Evolutionary conservation across 2,329 filamentous ascomycete species (phyloP).

Genomic region (Beauveria brongniartii): DNA sequence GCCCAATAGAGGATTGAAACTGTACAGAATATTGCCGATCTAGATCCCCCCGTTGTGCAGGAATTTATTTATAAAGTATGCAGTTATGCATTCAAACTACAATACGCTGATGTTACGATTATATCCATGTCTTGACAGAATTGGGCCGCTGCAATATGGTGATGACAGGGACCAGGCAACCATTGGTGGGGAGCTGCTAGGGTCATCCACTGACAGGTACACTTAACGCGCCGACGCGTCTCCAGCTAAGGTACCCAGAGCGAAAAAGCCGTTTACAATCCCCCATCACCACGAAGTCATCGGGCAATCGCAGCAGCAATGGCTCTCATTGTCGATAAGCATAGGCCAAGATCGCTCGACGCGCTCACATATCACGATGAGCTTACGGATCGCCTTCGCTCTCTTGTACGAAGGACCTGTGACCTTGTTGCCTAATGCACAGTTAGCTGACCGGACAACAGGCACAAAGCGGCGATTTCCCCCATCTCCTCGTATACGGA

Average conservation of each 20-base stretch:
- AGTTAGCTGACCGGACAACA: constrained; percentile 29
- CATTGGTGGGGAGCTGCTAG: constrained; percentile 6
- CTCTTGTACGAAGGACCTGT: constrained; percentile 54
- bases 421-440: neutral
- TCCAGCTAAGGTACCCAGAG: constrained; percentile 13
- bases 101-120: neutral
- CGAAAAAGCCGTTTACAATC: constrained; percentile 16
- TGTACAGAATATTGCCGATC: neutral
- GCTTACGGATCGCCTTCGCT: constrained; percentile 76
- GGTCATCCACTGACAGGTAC: neutral
- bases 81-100: neutral
- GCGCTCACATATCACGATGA: constrained; percentile 80
- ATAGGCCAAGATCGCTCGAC: constrained; percentile 66
- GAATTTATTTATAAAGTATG: neutral
- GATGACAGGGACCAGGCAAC: neutral
- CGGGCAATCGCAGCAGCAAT: constrained; percentile 31
- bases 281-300: constrained; percentile 12
- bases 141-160: too few relatives aligned
- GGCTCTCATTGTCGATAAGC: constrained; percentile 65
- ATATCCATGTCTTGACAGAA: too few relatives aligned
- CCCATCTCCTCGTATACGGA: constrained; percentile 93
- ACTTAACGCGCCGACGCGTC: constrained; percentile 18
- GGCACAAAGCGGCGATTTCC: constrained; percentile 96
- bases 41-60: too few relatives aligned
- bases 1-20: neutral